phyloP scores from a whole-genome alignment of 768 basidiomycete species.

The Collybiopsis confluens region DNA sequence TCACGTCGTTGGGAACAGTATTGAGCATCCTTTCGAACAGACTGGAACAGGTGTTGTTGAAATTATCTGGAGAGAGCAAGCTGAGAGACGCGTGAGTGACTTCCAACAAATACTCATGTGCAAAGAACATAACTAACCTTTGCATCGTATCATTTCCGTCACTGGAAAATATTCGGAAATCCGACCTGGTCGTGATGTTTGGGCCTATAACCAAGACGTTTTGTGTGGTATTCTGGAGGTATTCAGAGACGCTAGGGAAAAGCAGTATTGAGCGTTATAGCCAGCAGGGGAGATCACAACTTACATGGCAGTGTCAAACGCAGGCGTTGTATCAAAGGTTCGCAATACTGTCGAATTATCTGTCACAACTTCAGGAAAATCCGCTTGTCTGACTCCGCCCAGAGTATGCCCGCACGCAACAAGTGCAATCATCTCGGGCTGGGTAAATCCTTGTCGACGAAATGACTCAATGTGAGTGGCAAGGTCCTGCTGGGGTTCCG shows the following conservation, averaged over 20 bases:
- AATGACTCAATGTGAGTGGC: not conserved
- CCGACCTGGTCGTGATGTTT: conserved; percentile 13
- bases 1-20: too few species aligned
- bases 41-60: too few species aligned
- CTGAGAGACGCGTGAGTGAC: too few species aligned
- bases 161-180: conserved; percentile 13
- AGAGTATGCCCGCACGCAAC: conserved; percentile 8
- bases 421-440: conserved; percentile 1
- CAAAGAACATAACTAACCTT: too few species aligned
- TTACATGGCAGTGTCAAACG: not conserved
- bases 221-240: not conserved
- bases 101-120: too few species aligned
- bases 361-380: not conserved
- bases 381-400: not conserved
- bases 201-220: conserved; percentile 2
- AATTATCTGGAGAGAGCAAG: too few species aligned
- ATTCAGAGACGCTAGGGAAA: not conserved
- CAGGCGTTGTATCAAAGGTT: not conserved
- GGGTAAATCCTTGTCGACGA: not conserved
- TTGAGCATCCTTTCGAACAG: too few species aligned
- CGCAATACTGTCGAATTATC: not conserved
- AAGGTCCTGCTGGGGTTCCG: conserved; percentile 3
- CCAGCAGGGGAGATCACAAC: too few species aligned
- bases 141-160: too few species aligned
- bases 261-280: too few species aligned